Percentiles rank a stretch among this genome's conserved stretches.
Conservation (phyloP, 331 rosid genomes). For the Telfairia occidentalis region DNA sequence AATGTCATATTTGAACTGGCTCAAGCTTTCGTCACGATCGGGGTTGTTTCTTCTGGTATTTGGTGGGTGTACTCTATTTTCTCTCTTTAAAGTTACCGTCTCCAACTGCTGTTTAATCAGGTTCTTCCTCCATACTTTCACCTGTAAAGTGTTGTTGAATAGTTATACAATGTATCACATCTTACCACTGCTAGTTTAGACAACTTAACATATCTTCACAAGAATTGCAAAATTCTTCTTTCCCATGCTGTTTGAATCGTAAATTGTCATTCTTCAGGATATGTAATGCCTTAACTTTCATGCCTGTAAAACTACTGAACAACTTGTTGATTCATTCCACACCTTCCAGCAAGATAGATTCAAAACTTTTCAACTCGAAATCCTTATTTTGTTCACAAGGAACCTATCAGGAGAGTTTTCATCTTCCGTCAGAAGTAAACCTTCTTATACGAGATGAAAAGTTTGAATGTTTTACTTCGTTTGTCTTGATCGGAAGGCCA, state of each 20-base stretch:
- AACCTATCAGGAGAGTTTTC: neutral
- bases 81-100: slow-evolving; percentile 29
- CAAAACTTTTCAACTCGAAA: neutral
- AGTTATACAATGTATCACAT: slow-evolving; percentile 29
- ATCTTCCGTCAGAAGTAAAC: neutral
- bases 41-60: slow-evolving; percentile 54
- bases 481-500: neutral
- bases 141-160: slow-evolving; percentile 22
- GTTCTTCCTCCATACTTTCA: slow-evolving; percentile 16
- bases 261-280: neutral
- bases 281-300: neutral
- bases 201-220: neutral
- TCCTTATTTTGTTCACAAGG: neutral
- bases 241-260: neutral
- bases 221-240: neutral
- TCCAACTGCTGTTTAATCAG: slow-evolving; percentile 2
- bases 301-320: neutral
- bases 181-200: slow-evolving; percentile 8
- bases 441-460: neutral
- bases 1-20: slow-evolving; percentile 47
- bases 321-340: neutral
- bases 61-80: slow-evolving; percentile 66
- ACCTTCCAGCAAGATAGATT: neutral
- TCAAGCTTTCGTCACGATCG: slow-evolving; percentile 70
- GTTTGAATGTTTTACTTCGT: neutral